Conservation (phyloP, 139 green algal genomes). For the Tetradesmus lagerheimii region DNA sequence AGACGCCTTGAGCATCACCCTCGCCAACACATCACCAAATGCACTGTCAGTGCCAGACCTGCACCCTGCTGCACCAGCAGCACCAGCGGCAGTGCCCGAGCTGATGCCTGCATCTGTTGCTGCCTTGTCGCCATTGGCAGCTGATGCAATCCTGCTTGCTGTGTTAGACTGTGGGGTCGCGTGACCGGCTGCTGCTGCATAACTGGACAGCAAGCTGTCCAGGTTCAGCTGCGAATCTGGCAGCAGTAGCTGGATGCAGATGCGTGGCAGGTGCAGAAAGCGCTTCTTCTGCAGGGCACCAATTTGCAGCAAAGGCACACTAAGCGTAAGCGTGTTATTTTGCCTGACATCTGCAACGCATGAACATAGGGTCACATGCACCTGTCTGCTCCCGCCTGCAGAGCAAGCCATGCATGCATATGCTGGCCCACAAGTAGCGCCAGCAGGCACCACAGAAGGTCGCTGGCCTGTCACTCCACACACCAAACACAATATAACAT, state of each 20-base stretch:
- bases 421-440: too few relatives aligned
- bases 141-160: background rate
- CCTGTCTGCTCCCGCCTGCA: too few relatives aligned
- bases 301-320: background rate
- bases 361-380: too few relatives aligned
- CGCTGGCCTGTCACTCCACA: too few relatives aligned
- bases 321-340: too few relatives aligned
- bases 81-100: too few relatives aligned
- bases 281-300: slow-evolving; percentile 15
- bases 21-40: background rate
- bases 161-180: background rate
- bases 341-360: too few relatives aligned
- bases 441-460: background rate
- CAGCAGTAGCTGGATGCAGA: slow-evolving; percentile 46
- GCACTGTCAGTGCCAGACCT: background rate
- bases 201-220: background rate
- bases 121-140: background rate
- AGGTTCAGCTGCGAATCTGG: slow-evolving; percentile 38
- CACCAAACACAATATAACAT: too few relatives aligned
- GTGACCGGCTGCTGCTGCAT: background rate
- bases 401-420: too few relatives aligned
- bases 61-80: background rate
- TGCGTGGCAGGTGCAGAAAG: background rate
- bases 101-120: background rate
- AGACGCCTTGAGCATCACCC: background rate